Conservation (phyloP, 371 early-diverging fungal species). For the Mortierella sp. region DNA sequence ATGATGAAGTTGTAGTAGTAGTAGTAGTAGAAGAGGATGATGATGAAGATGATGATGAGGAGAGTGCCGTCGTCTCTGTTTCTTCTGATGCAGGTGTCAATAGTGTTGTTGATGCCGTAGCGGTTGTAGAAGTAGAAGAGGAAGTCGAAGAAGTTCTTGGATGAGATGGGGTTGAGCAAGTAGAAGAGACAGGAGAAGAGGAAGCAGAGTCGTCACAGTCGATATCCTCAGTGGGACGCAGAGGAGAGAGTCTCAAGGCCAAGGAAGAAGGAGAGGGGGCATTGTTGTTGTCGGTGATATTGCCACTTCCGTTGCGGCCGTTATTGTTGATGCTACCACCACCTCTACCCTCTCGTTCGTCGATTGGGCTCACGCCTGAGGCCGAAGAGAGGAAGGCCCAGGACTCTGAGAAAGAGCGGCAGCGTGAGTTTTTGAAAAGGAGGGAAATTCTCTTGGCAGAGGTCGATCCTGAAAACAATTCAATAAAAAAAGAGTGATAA, state of each 20-base stretch:
- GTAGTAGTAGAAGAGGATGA: not conserved
- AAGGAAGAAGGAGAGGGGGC: not conserved
- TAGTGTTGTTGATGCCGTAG: no score
- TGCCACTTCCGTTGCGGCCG: not conserved
- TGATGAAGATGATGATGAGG: not conserved
- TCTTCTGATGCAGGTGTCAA: no score
- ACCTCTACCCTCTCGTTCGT: not conserved
- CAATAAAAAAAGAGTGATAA: not conserved
- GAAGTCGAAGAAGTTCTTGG: not conserved
- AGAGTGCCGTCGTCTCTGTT: no score
- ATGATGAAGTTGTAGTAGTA: not conserved
- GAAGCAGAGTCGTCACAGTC: conserved; percentile 10
- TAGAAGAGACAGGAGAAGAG: not conserved
- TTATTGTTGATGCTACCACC: not conserved
- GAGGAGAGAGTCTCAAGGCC: not conserved
- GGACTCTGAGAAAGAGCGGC: conserved; percentile 39
- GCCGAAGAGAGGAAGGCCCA: conserved; percentile 30
- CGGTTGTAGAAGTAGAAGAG: not conserved
- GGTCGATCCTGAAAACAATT: conserved; percentile 15
- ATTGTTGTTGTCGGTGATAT: conserved; percentile 2
- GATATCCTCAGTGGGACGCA: not conserved
- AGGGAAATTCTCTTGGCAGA: conserved; percentile 29
- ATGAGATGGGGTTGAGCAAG: no score
- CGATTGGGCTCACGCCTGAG: conserved; percentile 6
- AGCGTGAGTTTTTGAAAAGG: conserved; percentile 17